phyloP scores from a whole-genome alignment of 2,329 filamentous ascomycete species.

The Claviceps sp. region DNA sequence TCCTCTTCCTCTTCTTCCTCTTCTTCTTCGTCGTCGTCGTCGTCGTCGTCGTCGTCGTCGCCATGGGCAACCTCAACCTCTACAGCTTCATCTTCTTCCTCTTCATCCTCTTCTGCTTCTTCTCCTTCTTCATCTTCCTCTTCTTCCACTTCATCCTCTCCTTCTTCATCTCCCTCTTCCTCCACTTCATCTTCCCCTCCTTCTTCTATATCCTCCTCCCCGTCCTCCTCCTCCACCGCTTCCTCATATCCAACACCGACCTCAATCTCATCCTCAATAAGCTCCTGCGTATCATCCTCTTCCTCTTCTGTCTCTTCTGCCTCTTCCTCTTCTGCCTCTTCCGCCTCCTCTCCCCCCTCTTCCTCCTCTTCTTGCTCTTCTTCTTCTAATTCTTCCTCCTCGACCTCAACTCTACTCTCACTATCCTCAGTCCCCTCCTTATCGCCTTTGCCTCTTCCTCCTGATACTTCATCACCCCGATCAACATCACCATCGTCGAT shows the following conservation, averaged over 20 bases:
- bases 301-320: constrained; percentile 6
- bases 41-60: constrained; percentile 4
- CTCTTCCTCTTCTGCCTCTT: constrained; percentile 6
- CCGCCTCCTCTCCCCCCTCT: constrained; percentile 7
- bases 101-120: constrained; percentile 7
- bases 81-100: constrained; percentile 5
- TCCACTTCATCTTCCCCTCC: too few species aligned
- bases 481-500: constrained; percentile 24
- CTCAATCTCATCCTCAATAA: background rate
- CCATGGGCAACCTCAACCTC: constrained; percentile 9
- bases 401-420: constrained; percentile 9
- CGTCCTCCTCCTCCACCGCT: constrained; percentile 9
- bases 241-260: constrained; percentile 5
- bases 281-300: constrained; percentile 6
- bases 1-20: constrained; percentile 11
- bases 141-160: constrained; percentile 5
- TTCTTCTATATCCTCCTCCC: background rate
- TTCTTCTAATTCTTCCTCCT: constrained; percentile 1
- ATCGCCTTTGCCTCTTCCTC: constrained; percentile 17
- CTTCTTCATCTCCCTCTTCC: constrained; percentile 3
- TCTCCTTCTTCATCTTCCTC: constrained; percentile 7
- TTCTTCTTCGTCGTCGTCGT: constrained; percentile 3
- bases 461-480: constrained; percentile 11
- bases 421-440: constrained; percentile 12
- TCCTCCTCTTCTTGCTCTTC: constrained; percentile 6